phyloP scores from a whole-genome alignment of 2,329 filamentous ascomycete genomes.

The Onygenales sp. region DNA sequence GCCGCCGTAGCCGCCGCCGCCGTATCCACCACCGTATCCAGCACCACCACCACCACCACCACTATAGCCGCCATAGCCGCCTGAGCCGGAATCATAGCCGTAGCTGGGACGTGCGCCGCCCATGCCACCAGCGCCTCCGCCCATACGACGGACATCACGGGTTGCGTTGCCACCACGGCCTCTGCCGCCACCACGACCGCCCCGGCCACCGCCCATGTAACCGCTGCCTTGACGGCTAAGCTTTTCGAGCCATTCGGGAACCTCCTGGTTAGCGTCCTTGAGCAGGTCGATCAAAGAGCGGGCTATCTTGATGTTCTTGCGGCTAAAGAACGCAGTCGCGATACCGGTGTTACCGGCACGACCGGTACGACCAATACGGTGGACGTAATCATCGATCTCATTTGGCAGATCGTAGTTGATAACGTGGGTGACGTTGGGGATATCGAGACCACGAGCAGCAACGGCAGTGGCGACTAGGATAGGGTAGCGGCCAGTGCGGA shows the following conservation, averaged over 20 bases:
- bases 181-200: conserved; percentile 56
- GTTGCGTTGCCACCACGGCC: conserved; percentile 55
- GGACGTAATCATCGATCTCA: conserved; percentile 97
- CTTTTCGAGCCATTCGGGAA: conserved; percentile 88
- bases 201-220: conserved; percentile 62
- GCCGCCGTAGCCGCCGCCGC: conserved; percentile 19
- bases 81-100: too few relatives aligned
- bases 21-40: not conserved
- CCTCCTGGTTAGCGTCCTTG: conserved; percentile 97
- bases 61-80: conserved; percentile 20
- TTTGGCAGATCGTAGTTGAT: conserved; percentile 99
- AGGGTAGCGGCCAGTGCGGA: conserved; percentile 89
- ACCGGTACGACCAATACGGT: conserved; percentile 98
- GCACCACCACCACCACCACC: conserved; percentile 15
- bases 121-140: conserved; percentile 24
- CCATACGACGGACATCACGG: conserved; percentile 77
- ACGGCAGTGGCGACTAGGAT: conserved; percentile 96
- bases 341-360: conserved; percentile 99
- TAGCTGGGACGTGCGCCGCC: conserved; percentile 22
- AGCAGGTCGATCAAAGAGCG: conserved; percentile 94
- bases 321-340: conserved; percentile 99
- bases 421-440: conserved; percentile 92
- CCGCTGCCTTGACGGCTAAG: conserved; percentile 83
- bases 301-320: conserved; percentile 86
- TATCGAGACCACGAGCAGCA: conserved; percentile 83